phyloP scores from a whole-genome alignment of 306 rosid species.

The Inga laurina region DNA sequence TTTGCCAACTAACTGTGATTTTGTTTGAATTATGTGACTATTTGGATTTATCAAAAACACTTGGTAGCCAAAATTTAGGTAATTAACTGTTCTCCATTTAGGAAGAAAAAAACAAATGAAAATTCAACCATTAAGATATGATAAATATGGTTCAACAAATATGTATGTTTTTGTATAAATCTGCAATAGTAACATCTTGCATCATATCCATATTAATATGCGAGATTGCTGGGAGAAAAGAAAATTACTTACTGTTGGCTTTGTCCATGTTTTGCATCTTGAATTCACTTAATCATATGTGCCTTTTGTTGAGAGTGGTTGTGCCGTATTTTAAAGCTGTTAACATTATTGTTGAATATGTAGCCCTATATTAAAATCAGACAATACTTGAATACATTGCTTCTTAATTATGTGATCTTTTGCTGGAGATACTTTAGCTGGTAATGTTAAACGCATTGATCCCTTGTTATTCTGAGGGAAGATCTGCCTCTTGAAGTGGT shows the following conservation, averaged over 20 bases:
- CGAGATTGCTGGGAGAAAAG: conserved; percentile 23
- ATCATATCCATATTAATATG: conserved; percentile 17
- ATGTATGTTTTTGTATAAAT: conserved; percentile 11
- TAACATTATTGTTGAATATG: neutral
- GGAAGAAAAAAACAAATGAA: neutral
- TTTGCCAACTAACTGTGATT: conserved; percentile 4
- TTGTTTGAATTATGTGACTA: conserved; percentile 19
- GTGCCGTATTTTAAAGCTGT: conserved; percentile 8
- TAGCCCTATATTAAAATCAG: neutral
- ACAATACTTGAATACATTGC: conserved; percentile 17
- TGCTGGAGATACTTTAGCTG: neutral
- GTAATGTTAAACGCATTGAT: conserved; percentile 5
- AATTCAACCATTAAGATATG: neutral
- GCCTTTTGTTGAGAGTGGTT: conserved; percentile 16
- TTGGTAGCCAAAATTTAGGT: conserved; percentile 23
- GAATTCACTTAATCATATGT: neutral
- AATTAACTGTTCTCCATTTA: conserved; percentile 10
- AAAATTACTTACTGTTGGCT: neutral
- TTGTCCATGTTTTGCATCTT: conserved; percentile 1
- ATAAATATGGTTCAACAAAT: conserved; percentile 11
- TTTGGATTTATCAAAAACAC: neutral
- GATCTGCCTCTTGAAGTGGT: conserved; percentile 16
- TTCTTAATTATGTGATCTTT: conserved; percentile 19
- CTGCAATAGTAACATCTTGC: conserved; percentile 13
- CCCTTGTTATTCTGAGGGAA: conserved; percentile 4